These are phyloP conservation scores for Thamnidium elegans DNA, from an alignment of 192 early-diverging fungal genomes.

Conservation along the genomic window DNA sequence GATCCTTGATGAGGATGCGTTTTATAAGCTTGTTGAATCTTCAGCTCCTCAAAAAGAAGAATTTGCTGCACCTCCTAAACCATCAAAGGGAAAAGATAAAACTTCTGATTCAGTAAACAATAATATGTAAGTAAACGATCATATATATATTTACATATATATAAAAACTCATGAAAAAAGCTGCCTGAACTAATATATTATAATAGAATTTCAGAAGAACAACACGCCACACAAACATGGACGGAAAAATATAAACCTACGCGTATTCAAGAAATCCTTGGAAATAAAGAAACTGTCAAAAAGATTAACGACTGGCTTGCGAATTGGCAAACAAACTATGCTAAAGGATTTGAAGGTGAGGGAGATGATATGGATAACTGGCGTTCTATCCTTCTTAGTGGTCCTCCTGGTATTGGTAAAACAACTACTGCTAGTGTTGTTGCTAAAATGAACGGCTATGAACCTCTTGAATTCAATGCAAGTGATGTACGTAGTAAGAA, in stretches of 20 bases:
- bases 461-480: constrained; percentile 93
- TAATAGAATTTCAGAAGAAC: constrained; percentile 14
- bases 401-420: constrained; percentile 98
- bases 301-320: constrained; percentile 73
- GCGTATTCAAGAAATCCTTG: constrained; percentile 77
- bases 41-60: constrained; percentile 42
- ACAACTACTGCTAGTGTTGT: constrained; percentile 94
- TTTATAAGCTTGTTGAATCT: constrained; percentile 75
- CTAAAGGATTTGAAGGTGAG: constrained; percentile 42
- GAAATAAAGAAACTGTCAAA: constrained; percentile 74
- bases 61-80: constrained; percentile 22
- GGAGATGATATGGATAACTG: constrained; percentile 44
- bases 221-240: constrained; percentile 63
- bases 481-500: constrained; percentile 93
- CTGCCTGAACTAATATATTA: not conserved
- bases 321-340: constrained; percentile 55
- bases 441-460: constrained; percentile 74
- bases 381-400: constrained; percentile 81
- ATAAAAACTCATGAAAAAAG: not conserved
- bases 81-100: constrained; percentile 14
- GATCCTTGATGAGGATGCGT: constrained; percentile 79
- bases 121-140: not conserved
- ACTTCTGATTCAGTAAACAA: constrained; percentile 25
- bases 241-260: constrained; percentile 92
- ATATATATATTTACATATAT: not conserved